Evolutionary conservation across 176 grass and related monocot species (phyloP), one percentile per base, ranked within the genome.

Genomic region (Aegilops speltoides): DNA sequence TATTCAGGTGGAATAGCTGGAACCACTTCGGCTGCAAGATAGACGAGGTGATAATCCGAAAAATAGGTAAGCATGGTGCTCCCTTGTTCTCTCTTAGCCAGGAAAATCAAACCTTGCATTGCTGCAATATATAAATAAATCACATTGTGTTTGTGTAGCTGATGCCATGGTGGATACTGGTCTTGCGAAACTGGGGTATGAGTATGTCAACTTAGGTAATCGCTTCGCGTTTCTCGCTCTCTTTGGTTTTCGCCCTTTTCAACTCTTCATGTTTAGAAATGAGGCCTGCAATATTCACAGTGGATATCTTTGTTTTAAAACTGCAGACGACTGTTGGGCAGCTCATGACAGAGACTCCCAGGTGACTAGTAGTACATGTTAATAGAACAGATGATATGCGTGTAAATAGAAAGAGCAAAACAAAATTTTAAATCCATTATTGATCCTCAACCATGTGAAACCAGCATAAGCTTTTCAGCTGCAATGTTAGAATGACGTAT

Each of bases 1-100:
- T 33, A 74, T 63, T 46, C 86, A 91, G 90, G 62, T 88, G 90
- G 90, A 91, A 88, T 43, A 91, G 90, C 64, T 91, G 86, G 82
- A 91, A 88, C 60, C 29, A 85, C 52, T 92, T 92, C 8, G 46
- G n/a, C 20, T 89, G 90, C 66, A 36, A 60, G 19, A 89, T 89
- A 65, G 83, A 83, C 6, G 79, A 86, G 76, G 73, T 60, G 20
- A 77, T 86, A 15, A 83, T 92, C 76, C 59, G 43, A 71, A 59
- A 92, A 57, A 86, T 34, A 5, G 74, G 90, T 89, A 79, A 76
- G 37, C 0, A 14, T 13, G 7, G 6, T 16, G 19, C 31, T 77
- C 23, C 52, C 38, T 80, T 64, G 19, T 11, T 63, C 33, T 26
- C 3, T 10, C 34, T 63, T 60, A 78, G 26, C 15, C 45, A 52